phyloP scores from a whole-genome alignment of 148 eudicot genomes.

The Spergularia bocconei region DNA sequence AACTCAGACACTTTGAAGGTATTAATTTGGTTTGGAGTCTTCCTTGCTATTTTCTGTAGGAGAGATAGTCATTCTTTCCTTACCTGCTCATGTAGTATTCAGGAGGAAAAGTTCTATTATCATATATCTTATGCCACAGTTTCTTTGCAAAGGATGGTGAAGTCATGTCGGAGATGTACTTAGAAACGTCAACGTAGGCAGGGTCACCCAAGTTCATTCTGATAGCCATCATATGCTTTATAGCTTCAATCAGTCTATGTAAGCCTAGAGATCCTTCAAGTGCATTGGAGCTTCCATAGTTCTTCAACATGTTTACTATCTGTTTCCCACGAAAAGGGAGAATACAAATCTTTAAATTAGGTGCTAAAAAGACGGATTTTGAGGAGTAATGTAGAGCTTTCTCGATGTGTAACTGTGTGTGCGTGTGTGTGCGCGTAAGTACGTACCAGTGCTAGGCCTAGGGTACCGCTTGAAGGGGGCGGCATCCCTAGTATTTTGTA shows the following conservation, averaged over 20 bases:
- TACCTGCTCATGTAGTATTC: slow-evolving; percentile 78
- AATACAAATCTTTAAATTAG: background rate
- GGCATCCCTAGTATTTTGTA: slow-evolving; percentile 82
- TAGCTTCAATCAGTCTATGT: slow-evolving; percentile 77
- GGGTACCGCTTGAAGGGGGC: slow-evolving; percentile 88
- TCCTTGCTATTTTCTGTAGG: background rate
- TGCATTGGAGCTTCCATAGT: slow-evolving; percentile 61
- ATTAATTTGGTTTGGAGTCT: background rate
- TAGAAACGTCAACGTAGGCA: slow-evolving; percentile 49
- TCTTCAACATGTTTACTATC: slow-evolving; percentile 68
- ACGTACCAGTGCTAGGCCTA: slow-evolving; percentile 79
- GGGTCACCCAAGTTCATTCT: slow-evolving; percentile 90
- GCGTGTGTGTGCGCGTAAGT: background rate
- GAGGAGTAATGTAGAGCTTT: background rate
- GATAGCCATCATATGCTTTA: slow-evolving; percentile 88
- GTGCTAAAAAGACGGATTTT: background rate
- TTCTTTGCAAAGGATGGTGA: slow-evolving; percentile 69
- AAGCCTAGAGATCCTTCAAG: slow-evolving; percentile 64
- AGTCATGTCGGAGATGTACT: slow-evolving; percentile 69
- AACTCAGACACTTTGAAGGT: background rate
- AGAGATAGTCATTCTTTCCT: background rate
- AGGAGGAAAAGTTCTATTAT: slow-evolving; percentile 85
- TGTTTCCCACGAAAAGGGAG: slow-evolving; percentile 28
- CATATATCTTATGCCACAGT: slow-evolving; percentile 63
- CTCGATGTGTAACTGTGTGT: too few relatives aligned